Evolutionary conservation across 2,329 filamentous ascomycete species (phyloP).

Genomic region (Blastomyces emzantsi): DNA sequence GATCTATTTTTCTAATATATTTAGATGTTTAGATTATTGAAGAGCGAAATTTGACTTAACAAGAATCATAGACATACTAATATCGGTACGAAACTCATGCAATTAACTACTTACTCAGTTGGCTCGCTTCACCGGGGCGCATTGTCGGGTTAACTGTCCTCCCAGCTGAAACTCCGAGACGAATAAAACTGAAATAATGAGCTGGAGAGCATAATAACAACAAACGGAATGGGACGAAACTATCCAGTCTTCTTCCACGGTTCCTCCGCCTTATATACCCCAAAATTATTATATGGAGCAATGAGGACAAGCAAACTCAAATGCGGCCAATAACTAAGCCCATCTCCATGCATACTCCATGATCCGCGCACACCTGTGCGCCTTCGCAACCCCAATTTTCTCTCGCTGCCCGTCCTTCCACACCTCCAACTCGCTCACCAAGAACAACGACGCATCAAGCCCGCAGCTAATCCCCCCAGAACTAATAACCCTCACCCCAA

Average conservation of each 20-base stretch:
- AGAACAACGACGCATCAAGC: slow-evolving; percentile 5
- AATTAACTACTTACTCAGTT: too few species aligned
- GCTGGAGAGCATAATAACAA: too few species aligned
- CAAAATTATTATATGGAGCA: not conserved
- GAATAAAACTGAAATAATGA: too few species aligned
- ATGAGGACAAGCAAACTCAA: not conserved
- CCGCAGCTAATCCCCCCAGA: slow-evolving; percentile 7
- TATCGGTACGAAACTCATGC: too few species aligned
- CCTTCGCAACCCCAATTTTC: slow-evolving; percentile 1
- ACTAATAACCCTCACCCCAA: not conserved
- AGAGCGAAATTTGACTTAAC: not conserved
- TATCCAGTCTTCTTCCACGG: not conserved
- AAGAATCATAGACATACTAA: not conserved
- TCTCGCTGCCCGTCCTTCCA: not conserved
- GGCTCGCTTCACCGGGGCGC: too few species aligned
- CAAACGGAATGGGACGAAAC: too few species aligned
- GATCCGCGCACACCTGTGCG: slow-evolving; percentile 3
- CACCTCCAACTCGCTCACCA: slow-evolving; percentile 5
- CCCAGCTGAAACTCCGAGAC: too few species aligned
- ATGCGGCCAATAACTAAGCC: not conserved
- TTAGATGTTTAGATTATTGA: not conserved
- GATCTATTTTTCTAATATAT: not conserved
- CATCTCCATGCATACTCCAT: slow-evolving; percentile 6
- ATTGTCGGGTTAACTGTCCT: too few species aligned
- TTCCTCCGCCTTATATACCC: too few species aligned